Evolutionary conservation across 139 green algal genomes (phyloP).

Genomic region (Volvox reticuliferus): DNA sequence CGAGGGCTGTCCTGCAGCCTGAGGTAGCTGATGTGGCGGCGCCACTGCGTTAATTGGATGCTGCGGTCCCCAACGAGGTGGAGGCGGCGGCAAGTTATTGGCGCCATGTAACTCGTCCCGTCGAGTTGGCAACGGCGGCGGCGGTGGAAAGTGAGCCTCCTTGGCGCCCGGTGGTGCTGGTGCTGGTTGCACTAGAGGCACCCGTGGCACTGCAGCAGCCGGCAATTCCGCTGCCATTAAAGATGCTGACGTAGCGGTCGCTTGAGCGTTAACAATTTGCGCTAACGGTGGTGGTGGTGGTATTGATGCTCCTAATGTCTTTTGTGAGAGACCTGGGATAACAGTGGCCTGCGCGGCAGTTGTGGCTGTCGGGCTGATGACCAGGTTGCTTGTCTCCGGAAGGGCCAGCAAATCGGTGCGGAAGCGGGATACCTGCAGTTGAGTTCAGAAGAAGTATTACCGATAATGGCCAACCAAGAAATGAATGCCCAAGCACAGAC

Average conservation of each 20-base stretch:
- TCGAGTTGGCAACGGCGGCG: background rate
- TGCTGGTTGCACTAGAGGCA: background rate
- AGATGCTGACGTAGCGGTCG: too few species aligned
- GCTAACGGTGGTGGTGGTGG: constrained; percentile 24
- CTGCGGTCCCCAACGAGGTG: background rate
- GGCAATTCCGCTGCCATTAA: background rate
- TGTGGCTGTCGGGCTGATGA: constrained; percentile 20
- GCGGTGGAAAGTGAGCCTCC: background rate
- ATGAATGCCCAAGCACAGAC: too few species aligned
- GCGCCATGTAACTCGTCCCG: too few species aligned
- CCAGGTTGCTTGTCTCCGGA: constrained; percentile 66
- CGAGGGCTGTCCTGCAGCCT: background rate
- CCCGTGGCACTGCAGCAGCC: background rate
- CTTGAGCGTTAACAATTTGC: background rate
- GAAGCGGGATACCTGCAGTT: constrained; percentile 61
- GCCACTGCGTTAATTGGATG: background rate
- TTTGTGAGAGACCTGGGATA: too few species aligned
- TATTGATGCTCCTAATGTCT: constrained; percentile 17
- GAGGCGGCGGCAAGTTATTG: background rate
- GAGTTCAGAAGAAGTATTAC: too few species aligned
- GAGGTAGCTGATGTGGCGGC: background rate
- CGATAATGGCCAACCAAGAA: too few species aligned
- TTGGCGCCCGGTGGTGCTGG: background rate
- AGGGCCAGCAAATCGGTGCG: constrained; percentile 75
- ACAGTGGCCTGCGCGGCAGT: background rate